phyloP scores from a whole-genome alignment of 2,329 filamentous ascomycete genomes.

The Drechslerella coelobrocha region DNA sequence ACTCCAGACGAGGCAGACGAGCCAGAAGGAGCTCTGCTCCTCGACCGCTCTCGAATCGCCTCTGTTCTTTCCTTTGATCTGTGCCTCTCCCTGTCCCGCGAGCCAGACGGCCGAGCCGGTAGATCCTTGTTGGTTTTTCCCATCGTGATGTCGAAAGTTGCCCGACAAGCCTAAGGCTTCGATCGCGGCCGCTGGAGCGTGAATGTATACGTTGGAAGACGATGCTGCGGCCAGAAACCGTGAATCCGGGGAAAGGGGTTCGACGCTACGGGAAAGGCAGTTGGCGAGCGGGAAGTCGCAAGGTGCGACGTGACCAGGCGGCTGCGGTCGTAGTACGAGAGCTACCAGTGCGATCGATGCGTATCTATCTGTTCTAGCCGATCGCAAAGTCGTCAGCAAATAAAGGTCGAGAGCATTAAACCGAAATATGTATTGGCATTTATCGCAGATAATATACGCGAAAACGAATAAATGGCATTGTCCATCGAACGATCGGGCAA shows the following conservation, averaged over 20 bases:
- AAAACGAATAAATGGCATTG: not conserved
- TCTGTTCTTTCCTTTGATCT: conserved; percentile 35
- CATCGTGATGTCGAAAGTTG: conserved; percentile 27
- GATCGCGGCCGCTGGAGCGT: not conserved
- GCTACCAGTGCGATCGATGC: conserved; percentile 6
- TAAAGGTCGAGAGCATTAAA: not conserved
- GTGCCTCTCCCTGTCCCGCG: conserved; percentile 40
- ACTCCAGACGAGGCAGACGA: conserved; percentile 38
- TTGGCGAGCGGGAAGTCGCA: conserved; percentile 14
- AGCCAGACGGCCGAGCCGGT: conserved; percentile 40
- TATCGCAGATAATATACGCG: not conserved
- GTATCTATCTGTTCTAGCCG: no score
- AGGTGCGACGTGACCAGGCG: conserved; percentile 20
- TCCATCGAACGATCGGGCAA: not conserved
- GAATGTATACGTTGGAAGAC: not conserved
- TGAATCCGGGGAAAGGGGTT: not conserved
- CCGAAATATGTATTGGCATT: not conserved
- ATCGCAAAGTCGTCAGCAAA: not conserved
- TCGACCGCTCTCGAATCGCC: conserved; percentile 43
- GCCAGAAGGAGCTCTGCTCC: conserved; percentile 43
- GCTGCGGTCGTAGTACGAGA: conserved; percentile 17
- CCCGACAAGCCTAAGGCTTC: not conserved
- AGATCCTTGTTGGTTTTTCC: conserved; percentile 45
- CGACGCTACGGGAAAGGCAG: not conserved
- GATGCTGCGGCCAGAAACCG: not conserved